Evolutionary conservation across 2,329 filamentous ascomycete genomes (phyloP), one percentile per base, ranked within the genome.

Genomic region (Sphaceloma murrayae): DNA sequence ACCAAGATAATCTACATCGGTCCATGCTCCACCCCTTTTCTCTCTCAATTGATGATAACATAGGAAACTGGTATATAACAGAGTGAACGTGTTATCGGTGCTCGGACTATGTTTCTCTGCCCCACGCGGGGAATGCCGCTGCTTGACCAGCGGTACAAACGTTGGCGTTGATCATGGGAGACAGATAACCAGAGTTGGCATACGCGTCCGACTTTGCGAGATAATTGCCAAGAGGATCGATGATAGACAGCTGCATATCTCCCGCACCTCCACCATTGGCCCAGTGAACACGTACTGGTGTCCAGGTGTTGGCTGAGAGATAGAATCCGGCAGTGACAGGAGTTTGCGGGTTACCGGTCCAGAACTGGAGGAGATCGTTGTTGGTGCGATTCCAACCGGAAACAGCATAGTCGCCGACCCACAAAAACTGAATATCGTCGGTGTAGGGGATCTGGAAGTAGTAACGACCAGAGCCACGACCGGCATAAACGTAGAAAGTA

Each of bases 361-460:
- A 50, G 43, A 48, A 46, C 13, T 48, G 46, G 7, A 45, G 13
- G 14, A 50, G 31, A 21, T 50, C 47, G 44, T 30, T 34, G 42
- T 50, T 50, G 38, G 34, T 17, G 14, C 48, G 27, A 4, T 26
- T 45, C 48, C 48, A 50, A n/a, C 48, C 48, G 3, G 29, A 29
- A n/a, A 46, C 27, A 6, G 48, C 48, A 22, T 48, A 48, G 13
- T 44, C 21, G 18, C 48, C 48, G 26, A 48, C 29, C 48, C 48
- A 50, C 13, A 50, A 17, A 18, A 48, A 14, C 9, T 34, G 27
- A 11, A 48, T 34, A 36, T 50, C 48, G 31, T 50, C 48, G 9
- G 46, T 34, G 39, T 50, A 50, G 3, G 47, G 46, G 13, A 48
- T 43, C 31, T 50, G 48, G 46, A 50, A 50, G 26, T 26, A 38